Conservation (phyloP, 768 basidiomycete species). For the Tulasnella sp. region DNA sequence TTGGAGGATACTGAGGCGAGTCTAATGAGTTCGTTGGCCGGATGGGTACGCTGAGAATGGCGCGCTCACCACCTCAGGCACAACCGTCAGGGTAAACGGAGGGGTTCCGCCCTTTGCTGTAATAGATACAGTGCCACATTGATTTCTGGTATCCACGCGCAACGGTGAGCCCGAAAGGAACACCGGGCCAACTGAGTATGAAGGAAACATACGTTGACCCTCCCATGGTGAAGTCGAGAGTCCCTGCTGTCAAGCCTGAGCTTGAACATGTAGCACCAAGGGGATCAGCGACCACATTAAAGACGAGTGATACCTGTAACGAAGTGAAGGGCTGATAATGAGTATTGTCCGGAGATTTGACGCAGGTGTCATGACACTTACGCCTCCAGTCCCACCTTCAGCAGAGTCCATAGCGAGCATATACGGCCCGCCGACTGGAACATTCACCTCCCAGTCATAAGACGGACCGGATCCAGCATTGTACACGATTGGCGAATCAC, state of each 20-base stretch:
- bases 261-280: neutral
- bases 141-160: neutral
- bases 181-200: neutral
- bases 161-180: neutral
- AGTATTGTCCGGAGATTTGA: neutral
- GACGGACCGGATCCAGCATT: neutral
- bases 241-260: neutral
- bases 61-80: neutral
- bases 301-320: neutral
- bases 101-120: neutral
- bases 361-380: neutral
- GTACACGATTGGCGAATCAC: neutral
- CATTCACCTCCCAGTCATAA: neutral
- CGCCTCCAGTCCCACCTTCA: neutral
- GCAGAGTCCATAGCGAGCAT: neutral
- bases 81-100: neutral
- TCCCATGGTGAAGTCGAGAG: neutral
- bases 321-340: neutral
- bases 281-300: neutral
- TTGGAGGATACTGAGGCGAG: neutral
- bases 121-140: neutral
- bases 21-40: neutral
- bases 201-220: neutral
- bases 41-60: neutral
- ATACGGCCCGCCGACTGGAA: neutral